Evolutionary conservation across 73 alveolate genomes (phyloP), one percentile per base, ranked within the genome.

Genomic region (Blepharisma japonicum): DNA sequence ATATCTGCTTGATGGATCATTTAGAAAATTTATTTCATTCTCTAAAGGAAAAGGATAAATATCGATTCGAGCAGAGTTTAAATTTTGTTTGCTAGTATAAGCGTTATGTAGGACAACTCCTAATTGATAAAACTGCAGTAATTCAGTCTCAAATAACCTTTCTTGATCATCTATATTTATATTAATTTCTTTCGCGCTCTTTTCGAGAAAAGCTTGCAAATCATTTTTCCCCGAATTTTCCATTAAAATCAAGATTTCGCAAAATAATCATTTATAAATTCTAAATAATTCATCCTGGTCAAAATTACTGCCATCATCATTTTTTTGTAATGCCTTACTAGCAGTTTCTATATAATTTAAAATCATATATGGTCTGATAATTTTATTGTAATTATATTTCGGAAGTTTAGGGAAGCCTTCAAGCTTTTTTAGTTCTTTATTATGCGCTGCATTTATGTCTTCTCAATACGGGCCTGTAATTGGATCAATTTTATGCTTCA

Each of bases 291-390:
- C 23, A 14, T 61, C 74, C 47, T 20, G 47, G 74, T 25, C 47
- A 14, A 20, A n/a, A 8, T 0, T 1, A 9, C 3, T 9, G 23
- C 74, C 5, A 32, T 32, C 42, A 14, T 8, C 18, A 25, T 20
- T 14, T 8, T 61, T 18, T 2, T 61, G 74, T 61, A 25, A 14
- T 14, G 74, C 39, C 23, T 20, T 61, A 18, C 74, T 25, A 14
- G 23, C 74, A 61, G 23, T 61, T 20, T 61, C 74, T 14, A 61
- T 25, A 61, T 14, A 61, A 61, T 61, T 25, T 61, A 61, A 2
- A 20, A 61, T 61, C 74, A 61, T 61, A 61, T 20, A 61, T 18
- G 74, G 74, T 25, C 74, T n/a, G 47, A 61, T 61, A 14, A 14
- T 61, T 8, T 39, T 61, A 2, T 14, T 8, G 23, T 61, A 61